Base-by-base conservation (phyloP, 495 filamentous ascomycete species). In the Penicillium ucsense region DNA sequence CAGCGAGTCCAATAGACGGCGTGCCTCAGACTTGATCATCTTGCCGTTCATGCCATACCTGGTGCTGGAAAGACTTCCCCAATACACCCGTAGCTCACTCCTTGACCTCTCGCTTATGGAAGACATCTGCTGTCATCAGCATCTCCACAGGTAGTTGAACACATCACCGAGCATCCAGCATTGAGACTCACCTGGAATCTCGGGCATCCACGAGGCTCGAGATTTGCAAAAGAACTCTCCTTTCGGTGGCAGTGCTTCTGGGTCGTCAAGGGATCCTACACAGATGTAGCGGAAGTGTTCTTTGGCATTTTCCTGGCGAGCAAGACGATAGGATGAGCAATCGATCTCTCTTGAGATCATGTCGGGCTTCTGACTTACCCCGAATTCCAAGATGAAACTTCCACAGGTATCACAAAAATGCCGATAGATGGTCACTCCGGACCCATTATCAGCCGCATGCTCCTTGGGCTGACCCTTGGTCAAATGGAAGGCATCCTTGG, bases 141-240 rank as follows among this genome's bases (percentile, higher is more conserved):
- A 31, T 4, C 38, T 31, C 9, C 30, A 11, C 40, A n/a, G n/a
- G n/a, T 28, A 45, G 3, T 10, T 7, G 8, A 3, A 3, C 8
- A 31, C 8, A 38, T 28, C 1, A 33, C 11, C 27, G 43, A 4
- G 41, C 9, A 27, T 38, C 4, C 11, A 48, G 50, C 42, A 35
- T 11, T 36, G 37, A 30, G 32, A 68, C 75, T 60, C 52, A 80
- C 78, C 67, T 38, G 68, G 67, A 27, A 83, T 62, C 56, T 80
- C 75, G 1, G 79, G 81, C 79, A 85, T 81, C 82, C 82, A 85
- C 8, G 61, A 67, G 31, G 72, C 70, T 41, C 80, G 55, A 20
- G 64, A 45, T 46, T 66, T 75, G 57, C 80, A 84, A 53, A 81
- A 85, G 70, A 86, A 86, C 56, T 86, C 82, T 0, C 79, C 82